Percentiles rank a stretch among this genome's conserved stretches.
These are phyloP conservation scores for Clavulina sp. DNA, from an alignment of 768 basidiomycete species.

Conservation along the genomic window DNA sequence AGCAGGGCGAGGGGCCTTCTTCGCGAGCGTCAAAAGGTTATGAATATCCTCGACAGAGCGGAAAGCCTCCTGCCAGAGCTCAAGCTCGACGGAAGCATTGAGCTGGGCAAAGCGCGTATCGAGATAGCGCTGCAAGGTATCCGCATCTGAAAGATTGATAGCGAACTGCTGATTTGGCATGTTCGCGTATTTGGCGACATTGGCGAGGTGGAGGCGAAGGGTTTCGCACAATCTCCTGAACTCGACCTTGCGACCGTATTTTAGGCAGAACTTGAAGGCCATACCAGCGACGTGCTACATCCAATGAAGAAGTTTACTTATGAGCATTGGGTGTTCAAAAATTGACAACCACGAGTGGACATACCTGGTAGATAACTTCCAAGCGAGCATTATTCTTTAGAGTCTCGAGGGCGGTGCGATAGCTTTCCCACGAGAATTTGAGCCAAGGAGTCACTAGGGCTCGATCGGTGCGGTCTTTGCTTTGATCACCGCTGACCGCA, in stretches of 20 bases:
- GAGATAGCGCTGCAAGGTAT: slow-evolving; percentile 86
- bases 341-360: slow-evolving; percentile 14
- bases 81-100: slow-evolving; percentile 90
- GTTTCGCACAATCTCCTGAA: slow-evolving; percentile 95
- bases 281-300: slow-evolving; percentile 82
- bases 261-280: slow-evolving; percentile 93
- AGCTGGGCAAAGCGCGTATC: slow-evolving; percentile 95
- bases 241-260: slow-evolving; percentile 86
- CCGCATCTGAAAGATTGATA: slow-evolving; percentile 89
- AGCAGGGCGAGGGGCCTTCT: slow-evolving; percentile 76
- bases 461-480: slow-evolving; percentile 84
- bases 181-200: slow-evolving; percentile 88
- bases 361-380: slow-evolving; percentile 84
- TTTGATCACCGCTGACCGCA: slow-evolving; percentile 79
- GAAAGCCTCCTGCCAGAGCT: slow-evolving; percentile 98
- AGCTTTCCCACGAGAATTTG: slow-evolving; percentile 98
- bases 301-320: neutral
- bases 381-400: slow-evolving; percentile 89
- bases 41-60: slow-evolving; percentile 97
- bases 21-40: slow-evolving; percentile 82
- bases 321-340: neutral
- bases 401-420: slow-evolving; percentile 87
- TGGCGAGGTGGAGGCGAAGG: slow-evolving; percentile 81
- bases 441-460: slow-evolving; percentile 94
- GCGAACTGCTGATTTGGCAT: slow-evolving; percentile 87